These are phyloP conservation scores for Pseudoscleropodium purum DNA, from an alignment of 225 moss, liverwort and hornwort genomes.

Conservation along the genomic window DNA sequence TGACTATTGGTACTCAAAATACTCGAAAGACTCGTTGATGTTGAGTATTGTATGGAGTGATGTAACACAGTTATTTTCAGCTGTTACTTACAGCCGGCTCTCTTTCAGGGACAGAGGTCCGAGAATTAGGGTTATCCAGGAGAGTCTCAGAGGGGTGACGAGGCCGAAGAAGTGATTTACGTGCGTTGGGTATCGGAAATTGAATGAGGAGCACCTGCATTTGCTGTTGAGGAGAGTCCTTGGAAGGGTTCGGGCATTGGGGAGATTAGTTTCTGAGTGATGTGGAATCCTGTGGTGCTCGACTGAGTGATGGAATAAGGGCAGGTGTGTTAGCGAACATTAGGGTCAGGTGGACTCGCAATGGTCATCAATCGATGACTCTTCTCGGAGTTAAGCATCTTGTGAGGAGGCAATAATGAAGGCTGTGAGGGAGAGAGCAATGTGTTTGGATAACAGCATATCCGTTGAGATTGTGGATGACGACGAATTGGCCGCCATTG, in stretches of 20 bases:
- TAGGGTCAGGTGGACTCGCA: neutral
- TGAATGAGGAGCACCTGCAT: neutral
- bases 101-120: neutral
- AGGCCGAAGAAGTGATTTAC: neutral
- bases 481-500: constrained; percentile 82
- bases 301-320: neutral
- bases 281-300: neutral
- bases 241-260: neutral
- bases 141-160: neutral
- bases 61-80: neutral
- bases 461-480: constrained; percentile 77
- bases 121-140: neutral
- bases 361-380: neutral
- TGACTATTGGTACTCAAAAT: neutral
- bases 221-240: neutral
- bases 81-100: neutral
- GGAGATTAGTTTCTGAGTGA: neutral
- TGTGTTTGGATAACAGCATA: constrained; percentile 15
- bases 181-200: neutral
- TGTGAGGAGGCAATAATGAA: neutral
- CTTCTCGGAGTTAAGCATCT: neutral
- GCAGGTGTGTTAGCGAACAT: neutral
- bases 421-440: constrained; percentile 14
- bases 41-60: neutral
- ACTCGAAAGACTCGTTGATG: neutral